Evolutionary conservation across 139 green algal species (phyloP), one percentile per base, ranked within the genome.

Genomic region (Pleodorina starrii): DNA sequence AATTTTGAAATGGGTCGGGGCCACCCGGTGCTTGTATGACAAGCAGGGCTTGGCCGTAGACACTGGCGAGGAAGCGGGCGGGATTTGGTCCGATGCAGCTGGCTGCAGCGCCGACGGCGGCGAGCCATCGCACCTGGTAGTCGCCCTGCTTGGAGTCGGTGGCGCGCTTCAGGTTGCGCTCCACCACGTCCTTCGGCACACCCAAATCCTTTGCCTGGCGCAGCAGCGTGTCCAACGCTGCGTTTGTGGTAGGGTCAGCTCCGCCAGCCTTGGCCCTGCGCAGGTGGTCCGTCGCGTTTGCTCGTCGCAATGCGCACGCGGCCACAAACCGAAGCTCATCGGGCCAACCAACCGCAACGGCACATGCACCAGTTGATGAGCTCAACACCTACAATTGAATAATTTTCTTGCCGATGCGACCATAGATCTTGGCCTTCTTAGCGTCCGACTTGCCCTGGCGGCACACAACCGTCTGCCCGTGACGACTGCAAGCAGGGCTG

Each of bases 391-490:
- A 94, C 90, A 91, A 89, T 75, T 95, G 92, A 27, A 98, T 92
- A 72, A 99, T 98, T 36, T 96, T 94, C 92, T 99, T 99, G 59
- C 96, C 97, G 36, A 98, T 93, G 51, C 94, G 95, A 48, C 97
- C 96, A 85, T 97, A 98, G 36, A 98, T 89, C 90, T 99, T 99
- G 27, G 95, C 85, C 89, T 97, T 97, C 66, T 94, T 94, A 1
- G 93, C 93, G 72, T 98, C 96, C 42, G 88, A 86, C 76, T 96
- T 96, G 73, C 93, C 91, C 95, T 95, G 91, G 38, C 38, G 29
- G 69, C 44, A 57, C 63, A 2, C n/a, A n/a, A n/a, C n/a, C n/a
- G n/a, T n/a, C n/a, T n/a, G n/a, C n/a, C n/a, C n/a, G n/a, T n/a
- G n/a, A n/a, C n/a, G n/a, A n/a, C n/a, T n/a, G n/a, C n/a, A n/a